Conservation (phyloP, 2,329 filamentous ascomycete genomes). For the Diaporthe ampelina region DNA sequence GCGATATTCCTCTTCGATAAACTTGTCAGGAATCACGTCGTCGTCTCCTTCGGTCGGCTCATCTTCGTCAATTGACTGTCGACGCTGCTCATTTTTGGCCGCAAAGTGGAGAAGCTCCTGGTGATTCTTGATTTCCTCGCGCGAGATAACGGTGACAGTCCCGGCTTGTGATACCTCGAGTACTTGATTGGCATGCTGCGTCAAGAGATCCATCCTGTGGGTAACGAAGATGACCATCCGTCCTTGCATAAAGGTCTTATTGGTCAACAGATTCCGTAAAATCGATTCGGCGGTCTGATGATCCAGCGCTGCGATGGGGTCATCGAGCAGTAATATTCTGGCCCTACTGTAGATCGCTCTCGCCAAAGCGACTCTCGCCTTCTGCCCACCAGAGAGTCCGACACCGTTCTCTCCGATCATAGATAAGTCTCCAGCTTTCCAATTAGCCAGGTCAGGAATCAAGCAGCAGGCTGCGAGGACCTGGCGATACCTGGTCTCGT, state of each 20-base stretch:
- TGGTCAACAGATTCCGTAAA: conserved; percentile 69
- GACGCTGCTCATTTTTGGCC: conserved; percentile 54
- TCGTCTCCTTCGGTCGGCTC: conserved; percentile 47
- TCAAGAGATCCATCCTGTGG: conserved; percentile 83
- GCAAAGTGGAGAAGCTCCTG: conserved; percentile 53
- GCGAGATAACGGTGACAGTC: conserved; percentile 45
- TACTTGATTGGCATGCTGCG: conserved; percentile 79
- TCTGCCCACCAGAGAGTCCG: conserved; percentile 74
- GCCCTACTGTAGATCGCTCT: conserved; percentile 72
- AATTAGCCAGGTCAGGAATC: conserved; percentile 66
- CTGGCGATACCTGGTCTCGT: conserved; percentile 68
- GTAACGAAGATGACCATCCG: conserved; percentile 85
- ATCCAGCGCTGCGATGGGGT: conserved; percentile 74
- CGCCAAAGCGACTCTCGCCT: conserved; percentile 73
- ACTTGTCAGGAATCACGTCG: conserved; percentile 67
- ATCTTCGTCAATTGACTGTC: conserved; percentile 44
- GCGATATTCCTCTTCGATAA: conserved; percentile 83
- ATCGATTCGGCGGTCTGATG: conserved; percentile 73
- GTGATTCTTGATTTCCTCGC: conserved; percentile 54
- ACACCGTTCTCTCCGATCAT: conserved; percentile 74
- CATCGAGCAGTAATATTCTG: conserved; percentile 71
- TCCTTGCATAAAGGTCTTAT: conserved; percentile 58
- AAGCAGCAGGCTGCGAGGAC: conserved; percentile 74
- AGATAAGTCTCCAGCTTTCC: conserved; percentile 70
- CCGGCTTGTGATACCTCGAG: conserved; percentile 73